Evolutionary conservation across 1,284 basidiomycete species (phyloP), one percentile per base, ranked within the genome.

Genomic region (Moesziomyces parantarcticus): DNA sequence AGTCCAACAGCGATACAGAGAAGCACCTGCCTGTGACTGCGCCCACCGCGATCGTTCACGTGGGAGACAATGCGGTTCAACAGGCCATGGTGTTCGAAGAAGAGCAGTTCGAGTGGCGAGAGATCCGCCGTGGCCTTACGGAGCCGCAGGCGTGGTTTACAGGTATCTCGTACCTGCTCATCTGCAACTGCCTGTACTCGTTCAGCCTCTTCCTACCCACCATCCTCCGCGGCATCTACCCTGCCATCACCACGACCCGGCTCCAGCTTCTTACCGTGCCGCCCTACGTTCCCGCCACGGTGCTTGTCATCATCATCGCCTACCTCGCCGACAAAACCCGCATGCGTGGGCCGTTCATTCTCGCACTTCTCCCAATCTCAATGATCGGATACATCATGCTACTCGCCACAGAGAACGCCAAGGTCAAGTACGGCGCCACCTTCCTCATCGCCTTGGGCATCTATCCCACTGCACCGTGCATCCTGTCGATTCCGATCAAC

Each of bases 181-280:
- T 73, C 50, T 73, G 76, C 44, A 78, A 63, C 56, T 72, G 69
- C 2, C 64, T 81, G 14, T 82, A 78, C 58, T 67, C 67, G 6
- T 65, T 70, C 59, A 51, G 44, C 7, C 64, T 76, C 26, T 76
- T 74, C 60, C 57, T 80, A 9, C 65, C 63, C 34, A 89, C 88
- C 1, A 90, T 90, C 67, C 89, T 90, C 34, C 58, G 57, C 0
- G 70, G 70, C 14, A 72, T 75, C 46, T 71, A 67, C 26, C 67
- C 77, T 0, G 54, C 56, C 13, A 77, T 75, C 58, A 76, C 64
- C 5, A 66, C 57, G 7, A 65, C 76, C 14, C 53, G 70, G 18
- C 63, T 73, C 13, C 81, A 73, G 54, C 61, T 75, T 3, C 67
- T 77, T 20, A 73, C 78, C 22, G 76, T 78, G 5, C 76, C 76